These are phyloP conservation scores for Kandelia obovata DNA, from an alignment of 345 rosid species.

Conservation along the genomic window DNA sequence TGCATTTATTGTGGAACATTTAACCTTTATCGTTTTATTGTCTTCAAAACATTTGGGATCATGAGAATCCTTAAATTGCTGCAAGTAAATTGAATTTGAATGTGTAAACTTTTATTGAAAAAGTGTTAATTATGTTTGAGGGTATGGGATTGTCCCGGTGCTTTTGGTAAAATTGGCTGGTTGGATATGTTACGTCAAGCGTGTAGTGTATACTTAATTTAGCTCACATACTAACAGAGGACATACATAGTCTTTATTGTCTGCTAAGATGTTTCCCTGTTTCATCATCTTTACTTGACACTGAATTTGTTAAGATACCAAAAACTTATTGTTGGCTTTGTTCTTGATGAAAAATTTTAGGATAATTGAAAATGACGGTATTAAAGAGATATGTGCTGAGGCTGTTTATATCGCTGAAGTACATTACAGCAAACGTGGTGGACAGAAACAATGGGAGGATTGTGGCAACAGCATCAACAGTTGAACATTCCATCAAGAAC, in stretches of 20 bases:
- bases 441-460: constrained; percentile 79
- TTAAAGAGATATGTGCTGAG: constrained; percentile 63
- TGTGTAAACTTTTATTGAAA: too few relatives aligned
- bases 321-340: not conserved
- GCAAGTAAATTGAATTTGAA: too few relatives aligned
- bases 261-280: constrained; percentile 1
- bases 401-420: constrained; percentile 67
- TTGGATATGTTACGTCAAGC: too few relatives aligned
- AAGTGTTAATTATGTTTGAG: too few relatives aligned
- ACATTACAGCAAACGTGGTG: constrained; percentile 73
- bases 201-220: too few relatives aligned
- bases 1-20: too few relatives aligned
- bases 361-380: constrained; percentile 41
- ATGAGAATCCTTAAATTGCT: too few relatives aligned
- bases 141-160: too few relatives aligned
- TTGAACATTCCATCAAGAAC: constrained; percentile 71
- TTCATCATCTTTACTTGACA: not conserved
- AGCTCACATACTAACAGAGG: too few relatives aligned
- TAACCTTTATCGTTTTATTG: too few relatives aligned
- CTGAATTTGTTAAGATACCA: not conserved
- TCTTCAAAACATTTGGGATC: too few relatives aligned
- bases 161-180: too few relatives aligned
- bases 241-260: not conserved
- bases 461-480: constrained; percentile 68
- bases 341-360: constrained; percentile 7